Evolutionary conservation across 768 basidiomycete genomes (phyloP).

Genomic region (Saitozyma podzolica): DNA sequence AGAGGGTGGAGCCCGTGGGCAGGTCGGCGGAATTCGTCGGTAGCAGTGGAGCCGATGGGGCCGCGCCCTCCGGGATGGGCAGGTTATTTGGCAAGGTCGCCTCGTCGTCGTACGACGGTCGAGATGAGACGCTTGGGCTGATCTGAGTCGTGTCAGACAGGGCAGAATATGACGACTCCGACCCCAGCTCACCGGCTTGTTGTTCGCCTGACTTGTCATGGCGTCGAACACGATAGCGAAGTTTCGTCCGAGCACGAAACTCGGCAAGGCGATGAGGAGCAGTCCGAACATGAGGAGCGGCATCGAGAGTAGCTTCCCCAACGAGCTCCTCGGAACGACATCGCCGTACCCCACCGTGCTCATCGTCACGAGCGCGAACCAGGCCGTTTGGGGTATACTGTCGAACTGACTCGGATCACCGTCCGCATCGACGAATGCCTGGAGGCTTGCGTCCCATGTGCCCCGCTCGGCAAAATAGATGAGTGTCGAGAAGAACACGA

Average conservation of each 20-base stretch:
- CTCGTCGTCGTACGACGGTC: no score
- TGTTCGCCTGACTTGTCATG: constrained; percentile 57
- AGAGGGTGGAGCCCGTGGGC: neutral
- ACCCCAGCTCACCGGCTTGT: constrained; percentile 24
- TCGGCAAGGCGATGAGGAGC: constrained; percentile 83
- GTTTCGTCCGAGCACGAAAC: constrained; percentile 86
- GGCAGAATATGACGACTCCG: no score
- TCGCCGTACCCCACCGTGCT: constrained; percentile 91
- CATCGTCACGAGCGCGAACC: constrained; percentile 67
- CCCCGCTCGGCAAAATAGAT: constrained; percentile 90
- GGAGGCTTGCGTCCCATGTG: constrained; percentile 78
- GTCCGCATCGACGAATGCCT: constrained; percentile 78
- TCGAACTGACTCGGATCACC: constrained; percentile 58
- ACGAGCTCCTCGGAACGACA: constrained; percentile 79
- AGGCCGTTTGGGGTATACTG: constrained; percentile 73
- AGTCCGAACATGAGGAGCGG: constrained; percentile 85
- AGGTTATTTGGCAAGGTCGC: no score
- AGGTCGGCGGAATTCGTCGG: constrained; percentile 3
- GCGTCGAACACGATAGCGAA: constrained; percentile 87
- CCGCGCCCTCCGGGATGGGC: neutral
- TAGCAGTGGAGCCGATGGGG: constrained; percentile 2
- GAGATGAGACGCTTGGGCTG: no score
- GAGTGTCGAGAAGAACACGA: constrained; percentile 83
- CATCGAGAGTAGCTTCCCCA: constrained; percentile 81
- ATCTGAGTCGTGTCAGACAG: no score